Percentiles rank a stretch among this genome's conserved stretches.
Conservation (phyloP, 768 basidiomycete species). For the Mycena filopes region DNA sequence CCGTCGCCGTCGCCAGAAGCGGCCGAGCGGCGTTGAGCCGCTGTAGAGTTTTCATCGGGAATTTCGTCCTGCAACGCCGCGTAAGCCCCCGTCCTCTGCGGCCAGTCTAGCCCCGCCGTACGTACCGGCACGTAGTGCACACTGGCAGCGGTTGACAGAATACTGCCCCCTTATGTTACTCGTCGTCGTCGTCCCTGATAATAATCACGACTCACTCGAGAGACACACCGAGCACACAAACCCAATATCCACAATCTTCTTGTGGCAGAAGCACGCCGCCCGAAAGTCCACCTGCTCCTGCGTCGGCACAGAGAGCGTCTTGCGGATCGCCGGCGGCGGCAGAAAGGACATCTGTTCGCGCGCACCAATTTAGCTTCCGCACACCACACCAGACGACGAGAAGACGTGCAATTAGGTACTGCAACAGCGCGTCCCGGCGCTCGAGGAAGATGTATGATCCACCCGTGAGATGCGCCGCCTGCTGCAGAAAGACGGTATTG, state of each 20-base stretch:
- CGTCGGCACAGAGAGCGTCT: constrained; percentile 84
- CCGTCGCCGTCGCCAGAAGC: constrained; percentile 41
- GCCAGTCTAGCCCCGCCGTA: constrained; percentile 24
- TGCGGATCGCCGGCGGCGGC: constrained; percentile 75
- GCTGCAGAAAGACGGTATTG: constrained; percentile 95
- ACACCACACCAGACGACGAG: constrained; percentile 1
- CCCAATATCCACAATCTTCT: constrained; percentile 94
- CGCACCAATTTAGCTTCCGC: constrained; percentile 7
- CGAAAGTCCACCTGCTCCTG: constrained; percentile 97
- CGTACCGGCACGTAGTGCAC: constrained; percentile 93
- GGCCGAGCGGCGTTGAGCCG: constrained; percentile 75
- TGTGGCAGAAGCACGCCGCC: constrained; percentile 99
- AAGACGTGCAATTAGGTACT: constrained; percentile 80
- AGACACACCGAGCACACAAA: constrained; percentile 99
- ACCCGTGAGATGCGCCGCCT: constrained; percentile 94
- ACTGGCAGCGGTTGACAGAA: constrained; percentile 95
- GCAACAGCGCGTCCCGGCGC: constrained; percentile 86
- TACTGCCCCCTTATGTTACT: constrained; percentile 58
- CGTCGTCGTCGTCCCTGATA: background rate
- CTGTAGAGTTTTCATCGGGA: constrained; percentile 92
- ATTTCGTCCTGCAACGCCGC: constrained; percentile 76
- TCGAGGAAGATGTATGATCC: constrained; percentile 92
- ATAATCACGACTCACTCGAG: constrained; percentile 73
- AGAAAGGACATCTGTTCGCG: constrained; percentile 71
- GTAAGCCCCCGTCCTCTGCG: constrained; percentile 15